Base-by-base conservation (phyloP, 139 green algal species). In the Tetraselmis striata region DNA sequence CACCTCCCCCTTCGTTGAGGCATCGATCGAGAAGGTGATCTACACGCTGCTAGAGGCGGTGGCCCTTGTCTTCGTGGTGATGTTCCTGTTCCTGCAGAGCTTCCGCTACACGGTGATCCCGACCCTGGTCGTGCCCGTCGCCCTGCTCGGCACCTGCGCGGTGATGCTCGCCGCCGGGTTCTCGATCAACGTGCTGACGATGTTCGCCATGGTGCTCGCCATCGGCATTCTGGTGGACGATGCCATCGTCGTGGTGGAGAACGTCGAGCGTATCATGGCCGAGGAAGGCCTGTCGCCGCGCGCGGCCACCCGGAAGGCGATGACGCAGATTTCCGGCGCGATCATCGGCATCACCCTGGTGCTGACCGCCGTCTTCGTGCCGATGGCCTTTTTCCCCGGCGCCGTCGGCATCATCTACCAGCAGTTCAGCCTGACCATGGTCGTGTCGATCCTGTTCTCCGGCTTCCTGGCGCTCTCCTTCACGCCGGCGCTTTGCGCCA, bases 191-290 rank as follows among this genome's bases (percentile, higher is more conserved):
- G 2, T 27, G 22, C 22, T 78, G 28, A 78, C 74, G 23, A 11
- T 78, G 2, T 78, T 78, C 29, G 74, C 74, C 25, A 18, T 78
- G 18, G 74, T 78, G 25, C 29, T 78, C 25, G 74, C 74, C 22
- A 78, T 78, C 25, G 74, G 74, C 23, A 28, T 78, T 28, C 25
- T 78, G 23, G 74, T 78, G 23, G 74, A 78, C 29, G 74, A 78
- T 78, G 74, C 74, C 74, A 78, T 78, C 29, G 74, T 78, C 22
- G 74, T 78, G 2, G 25, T 78, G 23, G 74, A 78, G 23, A 26
- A 24, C 22, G 74, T 78, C 18, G 25, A 78, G 22, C 23, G 2
- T 28, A 29, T 30, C 2, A 78, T 78, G 22, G 74, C 28, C 22
- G n/a, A n/a, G n/a, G n/a, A n/a, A n/a, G n/a, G n/a, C n/a, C n/a